Evolutionary conservation across 2,329 filamentous ascomycete species (phyloP).

Genomic region (Trichoderma oligosporum): DNA sequence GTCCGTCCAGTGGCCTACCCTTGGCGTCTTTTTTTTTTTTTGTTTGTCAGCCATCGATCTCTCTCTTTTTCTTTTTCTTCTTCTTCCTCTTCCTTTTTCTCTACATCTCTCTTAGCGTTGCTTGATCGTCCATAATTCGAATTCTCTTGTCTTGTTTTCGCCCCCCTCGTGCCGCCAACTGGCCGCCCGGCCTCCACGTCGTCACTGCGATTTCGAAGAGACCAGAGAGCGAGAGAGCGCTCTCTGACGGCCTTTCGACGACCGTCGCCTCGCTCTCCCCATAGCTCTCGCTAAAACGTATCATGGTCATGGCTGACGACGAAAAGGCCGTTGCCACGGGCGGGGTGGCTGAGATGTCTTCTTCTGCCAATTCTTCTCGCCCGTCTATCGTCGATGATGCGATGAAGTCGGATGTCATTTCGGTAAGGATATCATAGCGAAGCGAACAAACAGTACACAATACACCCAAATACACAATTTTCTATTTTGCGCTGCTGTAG

Average conservation of each 20-base stretch:
- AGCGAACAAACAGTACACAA: neutral
- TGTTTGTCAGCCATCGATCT: too few relatives aligned
- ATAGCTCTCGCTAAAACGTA: slow-evolving; percentile 1
- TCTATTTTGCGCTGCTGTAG: neutral
- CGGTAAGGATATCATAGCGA: slow-evolving; percentile 12
- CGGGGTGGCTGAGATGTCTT: slow-evolving; percentile 16
- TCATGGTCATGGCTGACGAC: slow-evolving; percentile 15
- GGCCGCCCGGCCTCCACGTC: slow-evolving; percentile 12
- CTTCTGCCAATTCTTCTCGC: slow-evolving; percentile 18
- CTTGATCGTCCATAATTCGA: neutral
- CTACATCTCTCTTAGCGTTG: neutral
- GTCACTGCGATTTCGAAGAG: neutral
- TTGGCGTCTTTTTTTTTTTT: slow-evolving; percentile 8
- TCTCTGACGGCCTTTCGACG: slow-evolving; percentile 2
- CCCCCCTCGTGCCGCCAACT: slow-evolving; percentile 4
- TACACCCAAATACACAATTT: too few relatives aligned
- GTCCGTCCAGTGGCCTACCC: slow-evolving; percentile 11
- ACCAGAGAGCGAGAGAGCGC: slow-evolving; percentile 2
- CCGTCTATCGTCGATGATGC: slow-evolving; percentile 18
- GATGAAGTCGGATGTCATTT: slow-evolving; percentile 12
- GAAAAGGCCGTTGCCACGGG: slow-evolving; percentile 14
- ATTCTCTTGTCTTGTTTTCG: neutral
- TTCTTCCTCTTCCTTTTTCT: neutral
- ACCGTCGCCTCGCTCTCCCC: slow-evolving; percentile 7
- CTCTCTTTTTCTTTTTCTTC: neutral